A percentile compares a stretch with the other conserved stretches of the same genome.
These are phyloP conservation scores for Ambispora gerdemannii DNA, from an alignment of 192 early-diverging fungal genomes.

Conservation along the genomic window DNA sequence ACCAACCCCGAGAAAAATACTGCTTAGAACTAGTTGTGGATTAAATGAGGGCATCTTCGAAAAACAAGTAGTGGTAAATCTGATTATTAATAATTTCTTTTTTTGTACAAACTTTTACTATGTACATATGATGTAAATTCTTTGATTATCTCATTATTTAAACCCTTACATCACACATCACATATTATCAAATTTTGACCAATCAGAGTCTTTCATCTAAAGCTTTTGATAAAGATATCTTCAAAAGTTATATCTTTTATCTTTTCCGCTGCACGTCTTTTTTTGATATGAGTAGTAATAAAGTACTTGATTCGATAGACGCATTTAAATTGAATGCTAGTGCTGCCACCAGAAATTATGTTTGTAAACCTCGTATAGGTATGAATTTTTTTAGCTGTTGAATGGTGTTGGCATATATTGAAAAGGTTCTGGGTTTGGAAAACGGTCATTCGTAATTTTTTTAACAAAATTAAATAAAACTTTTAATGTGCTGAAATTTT, in stretches of 20 bases:
- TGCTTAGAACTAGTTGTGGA: no score
- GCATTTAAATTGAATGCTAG: slow-evolving; percentile 77
- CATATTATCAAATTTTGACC: not conserved
- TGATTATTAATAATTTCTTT: not conserved
- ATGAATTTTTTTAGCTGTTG: no score
- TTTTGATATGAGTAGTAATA: no score
- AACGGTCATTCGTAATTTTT: not conserved
- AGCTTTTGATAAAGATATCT: slow-evolving; percentile 81
- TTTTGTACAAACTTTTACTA: not conserved
- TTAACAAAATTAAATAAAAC: slow-evolving; percentile 16
- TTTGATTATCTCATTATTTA: not conserved
- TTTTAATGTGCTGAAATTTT: not conserved
- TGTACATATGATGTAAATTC: not conserved
- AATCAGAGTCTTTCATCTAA: slow-evolving; percentile 61
- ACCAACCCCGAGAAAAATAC: not conserved
- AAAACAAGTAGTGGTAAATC: no score
- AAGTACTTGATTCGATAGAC: no score
- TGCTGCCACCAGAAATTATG: slow-evolving; percentile 87
- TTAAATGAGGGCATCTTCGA: not conserved
- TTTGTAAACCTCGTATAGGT: slow-evolving; percentile 85
- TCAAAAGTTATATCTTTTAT: slow-evolving; percentile 78
- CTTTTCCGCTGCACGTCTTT: slow-evolving; percentile 82
- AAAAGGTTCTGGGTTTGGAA: slow-evolving; percentile 5
- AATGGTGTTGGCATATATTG: no score
- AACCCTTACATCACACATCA: not conserved